Percentiles rank a stretch among this genome's conserved stretches.
Evolutionary conservation across 345 rosid genomes (phyloP).

Genomic region (Lagerstroemia speciosa): DNA sequence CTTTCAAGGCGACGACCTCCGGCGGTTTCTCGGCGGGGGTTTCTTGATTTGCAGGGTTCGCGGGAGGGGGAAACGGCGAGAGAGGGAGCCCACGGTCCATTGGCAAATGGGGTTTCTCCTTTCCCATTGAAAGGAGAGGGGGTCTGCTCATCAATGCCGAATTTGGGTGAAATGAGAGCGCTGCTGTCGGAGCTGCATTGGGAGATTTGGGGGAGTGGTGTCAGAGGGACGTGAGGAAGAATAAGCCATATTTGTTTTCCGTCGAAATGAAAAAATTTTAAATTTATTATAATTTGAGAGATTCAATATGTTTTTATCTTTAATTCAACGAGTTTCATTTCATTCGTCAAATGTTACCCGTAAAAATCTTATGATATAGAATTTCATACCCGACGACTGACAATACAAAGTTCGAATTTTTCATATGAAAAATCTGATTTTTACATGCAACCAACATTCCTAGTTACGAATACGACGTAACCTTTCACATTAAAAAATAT

Average conservation of each 20-base stretch:
- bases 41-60: not conserved
- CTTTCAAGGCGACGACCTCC: not conserved
- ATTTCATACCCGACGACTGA: too few relatives aligned
- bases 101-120: not conserved
- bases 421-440: too few relatives aligned
- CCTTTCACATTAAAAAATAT: too few relatives aligned
- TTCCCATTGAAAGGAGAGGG: not conserved
- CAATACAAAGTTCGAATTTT: too few relatives aligned
- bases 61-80: not conserved
- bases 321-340: too few relatives aligned
- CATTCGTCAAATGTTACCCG: too few relatives aligned
- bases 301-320: too few relatives aligned
- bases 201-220: not conserved
- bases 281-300: too few relatives aligned
- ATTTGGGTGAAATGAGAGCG: not conserved
- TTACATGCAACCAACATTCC: too few relatives aligned
- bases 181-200: not conserved
- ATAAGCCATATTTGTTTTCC: not conserved
- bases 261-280: too few relatives aligned
- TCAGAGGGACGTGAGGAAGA: not conserved
- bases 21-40: not conserved
- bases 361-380: too few relatives aligned
- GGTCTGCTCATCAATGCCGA: not conserved
- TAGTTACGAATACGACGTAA: too few relatives aligned
- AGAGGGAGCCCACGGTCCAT: not conserved